These are phyloP conservation scores for Mollisia scopiformis DNA, from an alignment of 2,329 filamentous ascomycete genomes.

Conservation along the genomic window DNA sequence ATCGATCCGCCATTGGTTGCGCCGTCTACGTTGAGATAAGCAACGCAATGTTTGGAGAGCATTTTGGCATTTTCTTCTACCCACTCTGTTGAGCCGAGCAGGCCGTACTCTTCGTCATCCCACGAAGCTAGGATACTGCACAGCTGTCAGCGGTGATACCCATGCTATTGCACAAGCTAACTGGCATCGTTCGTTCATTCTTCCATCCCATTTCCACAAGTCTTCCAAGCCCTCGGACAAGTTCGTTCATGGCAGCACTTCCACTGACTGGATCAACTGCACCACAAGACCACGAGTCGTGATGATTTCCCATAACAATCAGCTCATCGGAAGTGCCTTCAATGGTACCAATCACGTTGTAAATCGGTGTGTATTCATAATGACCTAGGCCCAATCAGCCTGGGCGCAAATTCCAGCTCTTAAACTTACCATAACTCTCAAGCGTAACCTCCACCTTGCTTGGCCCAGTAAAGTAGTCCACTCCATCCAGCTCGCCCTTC, in stretches of 20 bases:
- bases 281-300: constrained; percentile 79
- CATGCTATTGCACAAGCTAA: neutral
- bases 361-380: constrained; percentile 59
- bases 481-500: constrained; percentile 56
- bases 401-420: neutral
- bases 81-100: constrained; percentile 81
- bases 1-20: neutral
- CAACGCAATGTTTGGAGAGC: constrained; percentile 47
- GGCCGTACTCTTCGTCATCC: constrained; percentile 75
- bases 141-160: neutral
- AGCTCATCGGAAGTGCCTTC: constrained; percentile 85
- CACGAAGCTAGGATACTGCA: constrained; percentile 66
- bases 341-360: constrained; percentile 88
- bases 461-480: constrained; percentile 30
- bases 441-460: constrained; percentile 3
- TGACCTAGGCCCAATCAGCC: constrained; percentile 74
- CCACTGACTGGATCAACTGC: constrained; percentile 80
- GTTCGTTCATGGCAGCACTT: constrained; percentile 74
- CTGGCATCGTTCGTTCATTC: constrained; percentile 73
- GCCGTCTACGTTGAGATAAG: constrained; percentile 33
- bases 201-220: constrained; percentile 74
- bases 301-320: constrained; percentile 82
- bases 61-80: constrained; percentile 78
- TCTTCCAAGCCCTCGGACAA: constrained; percentile 71
- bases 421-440: neutral